Evolutionary conservation across 2,329 filamentous ascomycete genomes (phyloP).

Genomic region (Fonsecaea nubica): DNA sequence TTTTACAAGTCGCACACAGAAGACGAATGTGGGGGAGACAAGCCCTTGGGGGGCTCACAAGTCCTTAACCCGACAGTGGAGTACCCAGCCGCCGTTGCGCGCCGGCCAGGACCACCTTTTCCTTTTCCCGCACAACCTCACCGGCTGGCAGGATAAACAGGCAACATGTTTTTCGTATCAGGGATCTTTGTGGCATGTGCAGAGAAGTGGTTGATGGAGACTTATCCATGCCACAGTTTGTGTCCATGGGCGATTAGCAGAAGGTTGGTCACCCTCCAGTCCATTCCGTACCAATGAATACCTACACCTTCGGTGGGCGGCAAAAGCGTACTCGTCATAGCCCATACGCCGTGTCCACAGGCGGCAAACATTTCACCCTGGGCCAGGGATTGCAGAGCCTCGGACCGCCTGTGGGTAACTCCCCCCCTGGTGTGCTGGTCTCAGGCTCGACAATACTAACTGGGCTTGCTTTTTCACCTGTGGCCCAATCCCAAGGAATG

Average conservation of each 20-base stretch:
- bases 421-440: constrained; percentile 11
- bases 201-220: constrained; percentile 3
- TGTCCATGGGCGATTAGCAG: background rate
- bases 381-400: constrained; percentile 25
- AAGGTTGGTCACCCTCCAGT: background rate
- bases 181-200: constrained; percentile 4
- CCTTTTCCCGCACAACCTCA: background rate
- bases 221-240: constrained; percentile 2
- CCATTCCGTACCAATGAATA: constrained; percentile 6
- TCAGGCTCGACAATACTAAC: constrained; percentile 9
- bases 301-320: background rate
- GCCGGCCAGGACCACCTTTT: constrained; percentile 8
- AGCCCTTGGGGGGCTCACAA: background rate
- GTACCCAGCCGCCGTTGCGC: background rate
- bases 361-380: constrained; percentile 13
- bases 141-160: background rate
- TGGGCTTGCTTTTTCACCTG: constrained; percentile 10
- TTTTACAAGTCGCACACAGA: constrained; percentile 7
- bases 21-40: constrained; percentile 5
- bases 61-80: constrained; percentile 3
- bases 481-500: constrained; percentile 12
- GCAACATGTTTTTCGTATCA: background rate
- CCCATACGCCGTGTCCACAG: constrained; percentile 5
- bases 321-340: constrained; percentile 15
- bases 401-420: constrained; percentile 21